A percentile compares a stretch with the other conserved stretches of the same genome.
Evolutionary conservation across 2,329 filamentous ascomycete species (phyloP).

Genomic region (Orbilia blumenaviensis): DNA sequence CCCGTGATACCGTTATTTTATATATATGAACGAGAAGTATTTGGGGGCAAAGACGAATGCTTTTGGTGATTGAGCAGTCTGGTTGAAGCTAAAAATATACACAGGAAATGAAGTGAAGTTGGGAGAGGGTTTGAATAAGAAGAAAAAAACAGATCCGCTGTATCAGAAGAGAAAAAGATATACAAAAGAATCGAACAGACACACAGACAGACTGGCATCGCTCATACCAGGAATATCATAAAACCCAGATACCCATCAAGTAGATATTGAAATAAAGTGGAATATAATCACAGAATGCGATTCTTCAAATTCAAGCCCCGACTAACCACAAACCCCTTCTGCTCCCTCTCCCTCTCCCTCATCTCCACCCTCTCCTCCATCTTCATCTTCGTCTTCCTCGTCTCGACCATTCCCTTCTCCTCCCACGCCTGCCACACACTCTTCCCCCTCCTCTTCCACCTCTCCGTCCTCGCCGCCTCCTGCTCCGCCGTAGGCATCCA

Average conservation of each 20-base stretch:
- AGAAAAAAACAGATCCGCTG: too few species aligned
- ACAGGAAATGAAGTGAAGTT: too few species aligned
- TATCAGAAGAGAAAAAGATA: too few species aligned
- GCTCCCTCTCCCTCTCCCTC: neutral
- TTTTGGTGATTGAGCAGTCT: too few species aligned
- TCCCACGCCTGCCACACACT: slow-evolving; percentile 65
- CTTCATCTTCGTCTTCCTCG: slow-evolving; percentile 39
- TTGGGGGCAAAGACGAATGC: too few species aligned
- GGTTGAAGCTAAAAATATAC: too few species aligned
- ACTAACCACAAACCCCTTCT: slow-evolving; percentile 36
- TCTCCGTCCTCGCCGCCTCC: slow-evolving; percentile 68
- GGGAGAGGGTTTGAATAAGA: too few species aligned
- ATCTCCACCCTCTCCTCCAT: neutral
- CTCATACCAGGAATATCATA: too few species aligned
- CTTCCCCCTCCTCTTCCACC: slow-evolving; percentile 72
- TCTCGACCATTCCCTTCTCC: slow-evolving; percentile 33
- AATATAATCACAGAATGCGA: slow-evolving; percentile 22
- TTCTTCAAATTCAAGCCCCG: slow-evolving; percentile 51
- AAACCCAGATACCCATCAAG: neutral
- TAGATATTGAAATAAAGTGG: neutral
- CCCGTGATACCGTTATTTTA: too few species aligned
- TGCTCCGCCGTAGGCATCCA: slow-evolving; percentile 72
- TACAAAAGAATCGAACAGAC: too few species aligned
- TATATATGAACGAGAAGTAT: too few species aligned
- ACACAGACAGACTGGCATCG: too few species aligned